Percentiles rank a stretch among this genome's conserved stretches.
Conservation (phyloP, 2,329 filamentous ascomycete species). For the Tolypocladium ovalisporum region DNA sequence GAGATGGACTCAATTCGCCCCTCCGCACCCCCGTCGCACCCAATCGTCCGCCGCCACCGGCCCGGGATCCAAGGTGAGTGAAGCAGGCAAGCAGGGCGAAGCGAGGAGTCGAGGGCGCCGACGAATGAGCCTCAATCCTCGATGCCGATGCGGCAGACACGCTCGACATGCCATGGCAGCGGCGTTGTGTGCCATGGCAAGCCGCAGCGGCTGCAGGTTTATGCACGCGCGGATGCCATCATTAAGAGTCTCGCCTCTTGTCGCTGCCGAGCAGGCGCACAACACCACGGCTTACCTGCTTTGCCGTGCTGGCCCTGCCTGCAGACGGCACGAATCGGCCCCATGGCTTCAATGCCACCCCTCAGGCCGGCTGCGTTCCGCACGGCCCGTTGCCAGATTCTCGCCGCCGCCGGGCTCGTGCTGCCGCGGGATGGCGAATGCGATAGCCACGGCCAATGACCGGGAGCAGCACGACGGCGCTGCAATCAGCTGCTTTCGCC, state of each 20-base stretch:
- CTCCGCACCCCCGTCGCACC: not conserved
- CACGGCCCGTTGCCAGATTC: not conserved
- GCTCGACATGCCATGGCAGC: not conserved
- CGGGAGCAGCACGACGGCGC: not conserved
- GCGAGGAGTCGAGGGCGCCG: not conserved
- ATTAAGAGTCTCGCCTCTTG: not conserved
- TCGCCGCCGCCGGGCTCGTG: not conserved
- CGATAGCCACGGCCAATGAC: not conserved
- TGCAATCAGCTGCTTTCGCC: not conserved
- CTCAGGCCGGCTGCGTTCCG: not conserved
- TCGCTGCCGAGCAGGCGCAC: not conserved
- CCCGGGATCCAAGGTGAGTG: not conserved
- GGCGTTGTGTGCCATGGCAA: not conserved
- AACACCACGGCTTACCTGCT: not conserved
- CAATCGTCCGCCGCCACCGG: not conserved
- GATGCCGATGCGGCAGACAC: not conserved
- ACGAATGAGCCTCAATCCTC: not conserved
- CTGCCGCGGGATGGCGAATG: not conserved
- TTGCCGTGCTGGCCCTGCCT: not conserved
- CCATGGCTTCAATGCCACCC: not conserved
- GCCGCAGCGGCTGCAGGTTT: not conserved
- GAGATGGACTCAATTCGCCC: not conserved
- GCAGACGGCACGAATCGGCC: not conserved
- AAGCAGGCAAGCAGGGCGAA: not conserved
- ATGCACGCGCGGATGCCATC: not conserved